Evolutionary conservation across 2,329 filamentous ascomycete species (phyloP).

Genomic region (Leptoxyphium fumago): DNA sequence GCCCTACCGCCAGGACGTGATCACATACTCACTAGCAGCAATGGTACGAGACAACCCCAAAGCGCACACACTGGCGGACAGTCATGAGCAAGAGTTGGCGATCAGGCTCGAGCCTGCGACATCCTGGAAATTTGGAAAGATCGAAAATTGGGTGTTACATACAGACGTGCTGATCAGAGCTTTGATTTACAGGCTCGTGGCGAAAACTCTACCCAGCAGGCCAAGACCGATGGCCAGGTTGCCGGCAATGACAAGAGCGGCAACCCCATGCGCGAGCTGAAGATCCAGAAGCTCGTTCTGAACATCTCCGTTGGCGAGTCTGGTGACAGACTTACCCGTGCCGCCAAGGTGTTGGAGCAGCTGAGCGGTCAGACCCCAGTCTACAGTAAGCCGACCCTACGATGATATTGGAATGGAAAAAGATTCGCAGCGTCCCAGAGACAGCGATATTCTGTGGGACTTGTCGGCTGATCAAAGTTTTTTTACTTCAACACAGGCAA

Average conservation of each 20-base stretch:
- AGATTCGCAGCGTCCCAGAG: neutral
- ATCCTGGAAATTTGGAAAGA: neutral
- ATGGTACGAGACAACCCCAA: slow-evolving; percentile 22
- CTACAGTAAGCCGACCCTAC: slow-evolving; percentile 58
- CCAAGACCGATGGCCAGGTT: slow-evolving; percentile 17
- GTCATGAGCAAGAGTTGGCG: no score
- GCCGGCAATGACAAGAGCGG: slow-evolving; percentile 1
- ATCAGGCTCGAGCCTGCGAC: no score
- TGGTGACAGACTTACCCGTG: slow-evolving; percentile 99
- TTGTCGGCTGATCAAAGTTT: neutral
- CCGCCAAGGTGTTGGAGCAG: slow-evolving; percentile 99
- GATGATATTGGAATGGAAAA: neutral
- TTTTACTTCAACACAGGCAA: slow-evolving; percentile 51
- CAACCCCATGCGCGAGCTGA: slow-evolving; percentile 91
- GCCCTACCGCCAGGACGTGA: slow-evolving; percentile 13
- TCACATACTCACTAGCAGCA: slow-evolving; percentile 25
- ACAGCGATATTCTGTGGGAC: neutral
- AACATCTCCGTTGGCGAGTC: slow-evolving; percentile 99
- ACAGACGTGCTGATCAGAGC: neutral
- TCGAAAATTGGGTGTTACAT: neutral
- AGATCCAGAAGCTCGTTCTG: slow-evolving; percentile 98
- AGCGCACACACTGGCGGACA: neutral
- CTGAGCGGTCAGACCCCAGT: slow-evolving; percentile 98
- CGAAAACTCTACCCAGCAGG: slow-evolving; percentile 16
- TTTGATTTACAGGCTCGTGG: slow-evolving; percentile 11